Evolutionary conservation across 495 filamentous ascomycete species (phyloP), one percentile per base, ranked within the genome.

Genomic region (Penicillium coffeae): DNA sequence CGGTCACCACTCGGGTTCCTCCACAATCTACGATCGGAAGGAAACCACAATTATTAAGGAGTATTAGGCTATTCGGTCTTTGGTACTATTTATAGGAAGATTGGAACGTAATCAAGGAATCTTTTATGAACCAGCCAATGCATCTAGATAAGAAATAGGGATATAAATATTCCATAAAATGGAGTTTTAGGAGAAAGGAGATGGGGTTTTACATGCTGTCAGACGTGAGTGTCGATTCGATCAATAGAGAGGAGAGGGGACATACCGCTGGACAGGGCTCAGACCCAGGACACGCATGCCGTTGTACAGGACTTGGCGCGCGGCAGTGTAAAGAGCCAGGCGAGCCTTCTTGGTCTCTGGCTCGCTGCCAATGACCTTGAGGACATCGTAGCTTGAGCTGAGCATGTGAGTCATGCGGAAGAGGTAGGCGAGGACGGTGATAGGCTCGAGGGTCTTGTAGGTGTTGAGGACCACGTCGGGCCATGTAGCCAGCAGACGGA

Each of bases 331-430:
- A 45, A 95, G 70, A 2, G 89, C 88, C 78, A 92, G 82, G 42
- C 88, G 81, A 21, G 88, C 86, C 64, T 82, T 82, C 74, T 85
- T 87, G 30, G 88, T 56, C 58, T 84, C 84, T 13, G 76, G 77
- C 62, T 81, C 79, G 58, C 82, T 88, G 38, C 87, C 87, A 10
- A 92, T 78, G 19, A 95, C 85, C 60, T 86, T 78, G 25, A 95
- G 76, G 3, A 87, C 79, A 56, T 90, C 89, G 63, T 93, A 95
- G 63, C 84, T 86, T 32, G 83, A 87, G 73, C 86, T 91, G 45
- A 95, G 67, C 42, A 82, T 75, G 63, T 93, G 89, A 1, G 88
- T 94, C 85, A 95, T 86, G 69, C 83, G 85, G 75, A 92, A 92
- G 37, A 95, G 79, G 69, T 93, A 95, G 9, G 82, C 83, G 25